Evolutionary conservation across 2,329 filamentous ascomycete species (phyloP), one percentile per base, ranked within the genome.

Genomic region (Talaromyces sp.): DNA sequence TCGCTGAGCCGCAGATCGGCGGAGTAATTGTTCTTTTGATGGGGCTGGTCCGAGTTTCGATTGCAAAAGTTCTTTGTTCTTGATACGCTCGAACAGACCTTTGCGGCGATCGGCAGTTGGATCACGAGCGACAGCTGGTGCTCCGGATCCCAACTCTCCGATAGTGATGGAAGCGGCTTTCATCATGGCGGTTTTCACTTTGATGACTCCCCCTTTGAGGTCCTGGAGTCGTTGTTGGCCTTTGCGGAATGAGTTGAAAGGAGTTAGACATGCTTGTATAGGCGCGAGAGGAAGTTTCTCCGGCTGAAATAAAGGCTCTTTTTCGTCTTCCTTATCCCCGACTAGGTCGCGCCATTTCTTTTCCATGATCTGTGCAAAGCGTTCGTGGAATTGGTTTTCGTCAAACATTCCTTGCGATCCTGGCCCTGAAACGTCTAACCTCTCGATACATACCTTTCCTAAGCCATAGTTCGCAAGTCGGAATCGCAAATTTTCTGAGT

Each of bases 1-100:
- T 9, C 88, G 84, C 68, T 88, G 85, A 25, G 91, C 79, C 0
- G 89, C 89, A 3, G 86, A 84, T 14, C 81, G 83, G 12, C 88
- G 86, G 65, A 84, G 79, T 2, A 90, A 76, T 67, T 87, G 82
- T 18, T 80, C 82, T 23, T 82, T 79, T 0, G 83, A 78, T 0
- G 82, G 83, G 0, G 63, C 80, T 63, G 64, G 77, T 58, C 65
- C 77, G 67, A 65, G 78, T 70, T 72, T 83, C 72, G 72, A 84
- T 80, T 77, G 78, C 33, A 69, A 72, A 39, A 67, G 75, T 67
- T 90, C 85, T 78, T 93, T 93, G 61, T 83, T 81, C 66, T 89
- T 87, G 66, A 96, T 84, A 56, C 90, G 88, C 73, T 93, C 90
- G 63, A 95, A 81, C 25, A 96, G 84, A 60, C 85, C 86, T 79